These are phyloP conservation scores for Sordariomycetes sp. DNA, from an alignment of 2,329 filamentous ascomycete species.

Conservation along the genomic window DNA sequence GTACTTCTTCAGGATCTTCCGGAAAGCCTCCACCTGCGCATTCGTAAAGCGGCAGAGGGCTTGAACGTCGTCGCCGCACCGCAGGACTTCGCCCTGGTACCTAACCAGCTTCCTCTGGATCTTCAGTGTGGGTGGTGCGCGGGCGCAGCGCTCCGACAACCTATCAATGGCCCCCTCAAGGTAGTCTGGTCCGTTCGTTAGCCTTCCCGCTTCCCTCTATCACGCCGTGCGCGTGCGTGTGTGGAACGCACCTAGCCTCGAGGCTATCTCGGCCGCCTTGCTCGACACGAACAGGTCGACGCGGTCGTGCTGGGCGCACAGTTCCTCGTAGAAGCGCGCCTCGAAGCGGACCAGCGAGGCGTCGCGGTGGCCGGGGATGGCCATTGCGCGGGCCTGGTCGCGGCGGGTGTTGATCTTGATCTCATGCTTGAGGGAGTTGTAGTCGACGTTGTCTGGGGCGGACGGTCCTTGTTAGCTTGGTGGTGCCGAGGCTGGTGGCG, in stretches of 20 bases:
- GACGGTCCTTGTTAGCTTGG: neutral
- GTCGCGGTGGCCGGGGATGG: constrained; percentile 63
- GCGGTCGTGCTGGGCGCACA: constrained; percentile 66
- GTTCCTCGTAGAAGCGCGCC: constrained; percentile 56
- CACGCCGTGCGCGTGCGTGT: neutral
- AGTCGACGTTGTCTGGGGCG: constrained; percentile 68
- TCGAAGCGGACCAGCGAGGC: constrained; percentile 53
- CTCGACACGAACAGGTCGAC: constrained; percentile 69
- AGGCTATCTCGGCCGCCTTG: constrained; percentile 68
- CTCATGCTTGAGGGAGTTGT: constrained; percentile 75
- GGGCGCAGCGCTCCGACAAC: constrained; percentile 31
- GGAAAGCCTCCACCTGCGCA: constrained; percentile 66
- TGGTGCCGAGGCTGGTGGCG: too few relatives aligned
- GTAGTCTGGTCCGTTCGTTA: constrained; percentile 25
- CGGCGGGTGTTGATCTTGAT: constrained; percentile 72
- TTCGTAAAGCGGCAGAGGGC: constrained; percentile 61
- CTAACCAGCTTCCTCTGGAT: constrained; percentile 40
- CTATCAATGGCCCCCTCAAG: constrained; percentile 35
- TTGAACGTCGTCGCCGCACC: constrained; percentile 61
- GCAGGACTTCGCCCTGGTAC: constrained; percentile 39
- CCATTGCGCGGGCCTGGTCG: constrained; percentile 57
- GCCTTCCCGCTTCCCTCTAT: neutral
- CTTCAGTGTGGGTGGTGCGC: constrained; percentile 22
- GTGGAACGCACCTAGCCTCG: constrained; percentile 48
- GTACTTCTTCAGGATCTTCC: constrained; percentile 81